These are phyloP conservation scores for Rhodosporidiobolus sp. DNA, from an alignment of 768 basidiomycete genomes.

Conservation along the genomic window DNA sequence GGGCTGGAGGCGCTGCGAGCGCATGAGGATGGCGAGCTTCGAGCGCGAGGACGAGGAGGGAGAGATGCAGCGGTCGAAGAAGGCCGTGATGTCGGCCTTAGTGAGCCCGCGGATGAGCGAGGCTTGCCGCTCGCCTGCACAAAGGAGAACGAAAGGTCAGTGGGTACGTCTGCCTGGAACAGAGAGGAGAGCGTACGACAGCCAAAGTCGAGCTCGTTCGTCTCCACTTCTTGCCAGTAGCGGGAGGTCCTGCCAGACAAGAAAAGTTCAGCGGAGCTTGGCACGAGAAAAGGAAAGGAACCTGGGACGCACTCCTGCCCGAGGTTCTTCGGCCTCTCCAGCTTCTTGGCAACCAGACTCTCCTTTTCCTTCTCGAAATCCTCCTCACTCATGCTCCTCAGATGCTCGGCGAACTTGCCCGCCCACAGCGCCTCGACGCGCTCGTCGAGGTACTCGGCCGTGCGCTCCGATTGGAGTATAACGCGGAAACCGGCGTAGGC, in stretches of 20 bases:
- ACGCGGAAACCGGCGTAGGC: slow-evolving; percentile 73
- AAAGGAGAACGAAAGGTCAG: slow-evolving; percentile 71
- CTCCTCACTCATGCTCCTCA: slow-evolving; percentile 66
- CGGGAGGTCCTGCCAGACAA: slow-evolving; percentile 66
- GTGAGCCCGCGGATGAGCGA: slow-evolving; percentile 61
- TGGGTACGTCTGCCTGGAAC: slow-evolving; percentile 60
- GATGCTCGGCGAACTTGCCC: slow-evolving; percentile 62
- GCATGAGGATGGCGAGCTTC: slow-evolving; percentile 82
- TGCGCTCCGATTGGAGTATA: slow-evolving; percentile 81
- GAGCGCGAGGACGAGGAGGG: slow-evolving; percentile 63
- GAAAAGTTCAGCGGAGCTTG: slow-evolving; percentile 80
- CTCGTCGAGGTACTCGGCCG: slow-evolving; percentile 73
- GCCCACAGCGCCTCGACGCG: slow-evolving; percentile 83
- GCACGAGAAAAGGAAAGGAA: slow-evolving; percentile 52
- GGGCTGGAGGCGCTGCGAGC: slow-evolving; percentile 59
- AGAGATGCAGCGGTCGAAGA: slow-evolving; percentile 69
- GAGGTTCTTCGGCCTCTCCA: slow-evolving; percentile 82
- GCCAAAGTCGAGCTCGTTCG: slow-evolving; percentile 80
- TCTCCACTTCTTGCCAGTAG: slow-evolving; percentile 70
- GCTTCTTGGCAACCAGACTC: slow-evolving; percentile 75
- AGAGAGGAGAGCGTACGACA: slow-evolving; percentile 79
- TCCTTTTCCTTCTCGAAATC: slow-evolving; percentile 81
- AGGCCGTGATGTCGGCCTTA: slow-evolving; percentile 67
- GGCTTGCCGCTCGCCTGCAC: slow-evolving; percentile 78
- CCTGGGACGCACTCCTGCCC: slow-evolving; percentile 67